Evolutionary conservation across 345 rosid species (phyloP).

Genomic region (Turnera subulata): DNA sequence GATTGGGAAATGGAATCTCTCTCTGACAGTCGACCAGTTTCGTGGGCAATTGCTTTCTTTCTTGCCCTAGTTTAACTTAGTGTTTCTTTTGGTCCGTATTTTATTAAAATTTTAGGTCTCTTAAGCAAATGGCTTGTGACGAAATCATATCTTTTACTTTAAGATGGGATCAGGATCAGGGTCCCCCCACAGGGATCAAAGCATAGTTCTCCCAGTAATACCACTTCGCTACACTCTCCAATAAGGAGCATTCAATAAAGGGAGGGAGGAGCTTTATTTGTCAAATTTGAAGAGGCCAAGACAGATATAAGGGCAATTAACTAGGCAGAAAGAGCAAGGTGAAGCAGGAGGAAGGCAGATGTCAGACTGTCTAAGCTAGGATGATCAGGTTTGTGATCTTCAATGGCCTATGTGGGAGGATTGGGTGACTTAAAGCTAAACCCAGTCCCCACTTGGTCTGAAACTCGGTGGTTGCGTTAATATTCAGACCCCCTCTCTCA

Average conservation of each 20-base stretch:
- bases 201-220: no score
- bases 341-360: constrained; percentile 2
- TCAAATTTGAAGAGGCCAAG: neutral
- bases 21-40: constrained; percentile 12
- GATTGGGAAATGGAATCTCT: constrained; percentile 23
- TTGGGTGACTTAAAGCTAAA: constrained; percentile 25
- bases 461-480: constrained; percentile 2
- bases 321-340: neutral
- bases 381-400: constrained; percentile 20
- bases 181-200: no score
- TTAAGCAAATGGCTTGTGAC: no score
- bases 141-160: no score
- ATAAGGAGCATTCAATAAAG: neutral
- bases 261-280: neutral
- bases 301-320: neutral
- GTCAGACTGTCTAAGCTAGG: constrained; percentile 26
- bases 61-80: constrained; percentile 1
- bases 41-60: constrained; percentile 8
- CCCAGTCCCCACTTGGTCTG: constrained; percentile 32
- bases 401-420: constrained; percentile 12
- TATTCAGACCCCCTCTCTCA: neutral
- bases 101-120: no score
- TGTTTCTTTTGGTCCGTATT: no score
- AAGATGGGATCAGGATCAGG: no score
- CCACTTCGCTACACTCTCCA: no score